A percentile compares a stretch with the other conserved stretches of the same genome.
phyloP scores from a whole-genome alignment of 257 asterid genomes.

The Coffea eugenioides region DNA sequence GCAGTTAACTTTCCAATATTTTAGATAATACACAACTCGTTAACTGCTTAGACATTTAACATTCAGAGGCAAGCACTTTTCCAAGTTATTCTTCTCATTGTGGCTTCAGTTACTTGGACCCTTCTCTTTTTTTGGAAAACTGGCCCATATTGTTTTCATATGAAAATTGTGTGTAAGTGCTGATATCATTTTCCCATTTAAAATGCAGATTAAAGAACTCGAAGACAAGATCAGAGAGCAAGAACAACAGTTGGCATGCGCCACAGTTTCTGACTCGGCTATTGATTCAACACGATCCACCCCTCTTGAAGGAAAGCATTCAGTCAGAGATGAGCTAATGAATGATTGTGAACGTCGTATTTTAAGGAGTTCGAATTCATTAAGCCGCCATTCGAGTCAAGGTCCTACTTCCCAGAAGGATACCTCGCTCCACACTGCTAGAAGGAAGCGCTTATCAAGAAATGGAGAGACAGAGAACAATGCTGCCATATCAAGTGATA shows the following conservation, averaged over 20 bases:
- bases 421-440: constrained; percentile 32
- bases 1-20: neutral
- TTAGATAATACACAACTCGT: neutral
- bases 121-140: no score
- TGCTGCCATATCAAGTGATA: constrained; percentile 32
- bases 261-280: constrained; percentile 25
- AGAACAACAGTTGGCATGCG: constrained; percentile 49
- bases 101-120: neutral
- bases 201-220: constrained; percentile 66
- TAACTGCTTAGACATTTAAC: neutral
- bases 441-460: constrained; percentile 64
- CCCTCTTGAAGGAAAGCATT: constrained; percentile 40
- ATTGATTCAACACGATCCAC: constrained; percentile 36
- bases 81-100: neutral
- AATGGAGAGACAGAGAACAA: constrained; percentile 56
- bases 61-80: neutral
- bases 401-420: constrained; percentile 44
- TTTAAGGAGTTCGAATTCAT: constrained; percentile 50
- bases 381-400: constrained; percentile 42
- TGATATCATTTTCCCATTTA: neutral
- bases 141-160: no score
- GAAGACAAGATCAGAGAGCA: constrained; percentile 68
- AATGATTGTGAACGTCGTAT: constrained; percentile 55
- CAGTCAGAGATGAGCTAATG: constrained; percentile 34
- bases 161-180: neutral